Evolutionary conservation across 2,329 filamentous ascomycete species (phyloP).

Genomic region (Curvularia sp.): DNA sequence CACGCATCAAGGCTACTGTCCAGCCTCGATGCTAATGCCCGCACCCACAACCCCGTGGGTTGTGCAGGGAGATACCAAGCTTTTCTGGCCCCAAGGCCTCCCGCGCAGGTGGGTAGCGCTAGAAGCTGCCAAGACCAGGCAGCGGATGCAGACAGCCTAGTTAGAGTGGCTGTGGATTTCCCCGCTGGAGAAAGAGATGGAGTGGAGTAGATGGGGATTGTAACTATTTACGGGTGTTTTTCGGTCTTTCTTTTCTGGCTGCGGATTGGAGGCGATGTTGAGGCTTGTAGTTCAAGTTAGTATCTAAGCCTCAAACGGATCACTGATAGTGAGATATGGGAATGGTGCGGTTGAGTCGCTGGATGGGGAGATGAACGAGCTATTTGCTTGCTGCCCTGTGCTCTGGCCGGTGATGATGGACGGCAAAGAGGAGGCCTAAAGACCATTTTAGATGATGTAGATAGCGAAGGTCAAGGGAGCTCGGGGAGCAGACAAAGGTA

Average conservation of each 20-base stretch:
- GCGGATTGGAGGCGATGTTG: not conserved
- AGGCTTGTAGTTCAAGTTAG: not conserved
- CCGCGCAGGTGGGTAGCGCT: not conserved
- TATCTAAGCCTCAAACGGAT: not conserved
- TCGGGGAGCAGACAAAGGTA: not conserved
- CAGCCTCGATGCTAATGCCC: not conserved
- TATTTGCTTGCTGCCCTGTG: not conserved
- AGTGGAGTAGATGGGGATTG: not conserved
- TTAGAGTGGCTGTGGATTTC: not conserved
- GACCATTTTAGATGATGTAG: not conserved
- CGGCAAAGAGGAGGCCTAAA: constrained; percentile 2
- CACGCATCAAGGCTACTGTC: not conserved
- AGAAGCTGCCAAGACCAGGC: not conserved
- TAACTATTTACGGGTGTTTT: not conserved
- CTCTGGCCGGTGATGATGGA: not conserved
- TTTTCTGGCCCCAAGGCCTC: not conserved
- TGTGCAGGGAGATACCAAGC: not conserved
- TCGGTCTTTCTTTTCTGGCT: not conserved
- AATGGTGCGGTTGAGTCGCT: not conserved
- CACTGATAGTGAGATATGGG: not conserved
- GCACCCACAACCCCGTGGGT: not conserved
- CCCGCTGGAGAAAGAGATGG: not conserved
- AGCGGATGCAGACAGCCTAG: not conserved
- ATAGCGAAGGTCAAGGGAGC: not conserved
- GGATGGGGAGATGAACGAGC: not conserved